These are phyloP conservation scores for Linum tenue DNA, from an alignment of 345 rosid genomes.

Conservation along the genomic window DNA sequence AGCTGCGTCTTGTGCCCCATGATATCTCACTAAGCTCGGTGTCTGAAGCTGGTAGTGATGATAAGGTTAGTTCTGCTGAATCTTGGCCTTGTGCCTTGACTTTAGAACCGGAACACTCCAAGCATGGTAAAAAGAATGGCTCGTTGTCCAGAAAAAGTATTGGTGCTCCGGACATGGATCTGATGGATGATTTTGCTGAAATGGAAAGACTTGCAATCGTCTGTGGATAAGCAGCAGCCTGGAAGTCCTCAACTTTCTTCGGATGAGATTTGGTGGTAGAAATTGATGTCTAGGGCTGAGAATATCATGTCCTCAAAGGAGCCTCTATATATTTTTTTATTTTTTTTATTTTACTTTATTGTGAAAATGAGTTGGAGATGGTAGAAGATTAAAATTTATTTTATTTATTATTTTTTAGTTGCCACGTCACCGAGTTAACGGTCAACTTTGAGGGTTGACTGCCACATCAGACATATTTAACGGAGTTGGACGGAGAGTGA, in stretches of 20 bases:
- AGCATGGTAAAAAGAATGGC: conserved; percentile 40
- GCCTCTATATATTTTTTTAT: too few species aligned
- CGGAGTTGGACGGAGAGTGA: too few species aligned
- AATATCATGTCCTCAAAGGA: too few species aligned
- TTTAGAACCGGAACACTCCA: conserved; percentile 65
- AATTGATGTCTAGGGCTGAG: too few species aligned
- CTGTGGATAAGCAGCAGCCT: conserved; percentile 35
- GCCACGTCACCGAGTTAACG: too few species aligned
- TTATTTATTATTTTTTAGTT: too few species aligned
- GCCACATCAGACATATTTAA: too few species aligned
- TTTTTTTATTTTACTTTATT: too few species aligned
- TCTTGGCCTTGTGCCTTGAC: conserved; percentile 70
- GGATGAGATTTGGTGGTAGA: too few species aligned
- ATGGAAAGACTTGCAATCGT: conserved; percentile 77
- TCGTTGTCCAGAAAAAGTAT: conserved; percentile 32
- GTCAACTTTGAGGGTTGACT: too few species aligned
- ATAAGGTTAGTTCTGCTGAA: conserved; percentile 59
- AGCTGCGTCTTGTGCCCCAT: conserved; percentile 28
- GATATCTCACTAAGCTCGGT: conserved; percentile 46
- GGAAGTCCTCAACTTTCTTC: conserved; percentile 29
- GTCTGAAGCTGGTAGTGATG: conserved; percentile 65
- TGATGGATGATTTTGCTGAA: conserved; percentile 94
- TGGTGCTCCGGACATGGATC: conserved; percentile 63
- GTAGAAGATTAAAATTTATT: too few species aligned
- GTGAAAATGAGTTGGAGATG: too few species aligned